Evolutionary conservation across 179 eudicot species (phyloP), one percentile per base, ranked within the genome.

Genomic region (Silene noctiflora): DNA sequence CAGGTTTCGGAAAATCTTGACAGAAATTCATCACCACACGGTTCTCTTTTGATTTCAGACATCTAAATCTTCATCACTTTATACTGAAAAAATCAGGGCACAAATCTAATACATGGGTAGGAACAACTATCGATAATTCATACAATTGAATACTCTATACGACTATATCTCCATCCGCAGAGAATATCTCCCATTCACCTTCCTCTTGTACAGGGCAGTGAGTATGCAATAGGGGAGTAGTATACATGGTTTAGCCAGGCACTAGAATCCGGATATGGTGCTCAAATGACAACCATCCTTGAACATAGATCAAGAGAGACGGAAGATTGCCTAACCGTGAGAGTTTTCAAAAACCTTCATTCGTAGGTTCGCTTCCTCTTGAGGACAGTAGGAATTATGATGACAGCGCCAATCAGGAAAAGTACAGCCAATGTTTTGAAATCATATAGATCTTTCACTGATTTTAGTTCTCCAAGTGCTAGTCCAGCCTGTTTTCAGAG

Each of bases 391-490:
- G 98, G 98, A 69, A 89, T 31, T 65, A 94, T 92, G 61, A 86
- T 76, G 75, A 88, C 78, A 19, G 84, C 80, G 39, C 98, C 98
- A 53, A 94, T 94, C 73, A 94, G 87, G 83, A 92, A 94, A 81
- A 94, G 98, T 29, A 94, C 86, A 21, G 87, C 82, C 22, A 94
- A 85, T 7, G 98, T 94, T 80, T 92, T 94, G n/a, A 90, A 85
- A 84, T 94, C 98, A 46, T 94, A 94, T 17, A 94, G 85, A 84
- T 94, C 98, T 87, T 92, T 94, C 48, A 94, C 91, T 1, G 98
- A 94, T 81, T 94, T 92, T 75, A 94, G 88, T 61, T 94, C 98
- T 61, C 98, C 98, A 21, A 94, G 96, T 74, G 98, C 93, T 82
- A 92, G 96, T 67, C 98, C 98, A 79, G 98, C 98, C 98, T 94